These are phyloP conservation scores for Aquilaria sinensis DNA, from an alignment of 345 rosid species.

Conservation along the genomic window DNA sequence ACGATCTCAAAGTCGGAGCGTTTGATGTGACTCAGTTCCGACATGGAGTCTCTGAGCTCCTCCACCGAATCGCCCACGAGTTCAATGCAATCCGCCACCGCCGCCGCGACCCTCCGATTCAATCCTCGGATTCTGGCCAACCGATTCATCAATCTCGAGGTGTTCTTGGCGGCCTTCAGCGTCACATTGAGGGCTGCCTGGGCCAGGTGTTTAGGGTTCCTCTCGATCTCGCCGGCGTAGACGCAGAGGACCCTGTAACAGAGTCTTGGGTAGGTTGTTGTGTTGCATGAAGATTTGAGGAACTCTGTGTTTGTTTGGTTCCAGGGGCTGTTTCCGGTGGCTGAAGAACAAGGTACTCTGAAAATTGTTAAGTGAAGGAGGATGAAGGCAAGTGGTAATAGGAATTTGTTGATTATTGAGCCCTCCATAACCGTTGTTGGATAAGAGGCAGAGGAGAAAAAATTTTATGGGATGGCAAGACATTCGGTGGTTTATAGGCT, in stretches of 20 bases:
- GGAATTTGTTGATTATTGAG: neutral
- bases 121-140: constrained; percentile 19
- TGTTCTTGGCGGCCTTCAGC: constrained; percentile 25
- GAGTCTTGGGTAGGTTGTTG: constrained; percentile 31
- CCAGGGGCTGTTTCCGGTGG: constrained; percentile 10
- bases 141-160: constrained; percentile 21
- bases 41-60: constrained; percentile 43
- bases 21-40: constrained; percentile 22
- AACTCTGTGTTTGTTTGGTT: constrained; percentile 20
- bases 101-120: constrained; percentile 26
- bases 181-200: constrained; percentile 36
- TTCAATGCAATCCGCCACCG: constrained; percentile 43
- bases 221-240: constrained; percentile 20
- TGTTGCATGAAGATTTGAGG: constrained; percentile 36
- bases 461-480: too few relatives aligned
- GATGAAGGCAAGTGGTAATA: constrained; percentile 3
- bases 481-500: too few relatives aligned
- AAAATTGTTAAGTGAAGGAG: constrained; percentile 4
- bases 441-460: too few relatives aligned
- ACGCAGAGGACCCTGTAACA: constrained; percentile 32
- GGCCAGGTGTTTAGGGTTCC: constrained; percentile 26
- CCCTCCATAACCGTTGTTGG: neutral
- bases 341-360: constrained; percentile 10
- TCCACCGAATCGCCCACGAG: constrained; percentile 38
- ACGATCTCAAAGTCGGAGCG: constrained; percentile 11